Base-by-base conservation (phyloP, 768 basidiomycete genomes). In the Chiua virens region DNA sequence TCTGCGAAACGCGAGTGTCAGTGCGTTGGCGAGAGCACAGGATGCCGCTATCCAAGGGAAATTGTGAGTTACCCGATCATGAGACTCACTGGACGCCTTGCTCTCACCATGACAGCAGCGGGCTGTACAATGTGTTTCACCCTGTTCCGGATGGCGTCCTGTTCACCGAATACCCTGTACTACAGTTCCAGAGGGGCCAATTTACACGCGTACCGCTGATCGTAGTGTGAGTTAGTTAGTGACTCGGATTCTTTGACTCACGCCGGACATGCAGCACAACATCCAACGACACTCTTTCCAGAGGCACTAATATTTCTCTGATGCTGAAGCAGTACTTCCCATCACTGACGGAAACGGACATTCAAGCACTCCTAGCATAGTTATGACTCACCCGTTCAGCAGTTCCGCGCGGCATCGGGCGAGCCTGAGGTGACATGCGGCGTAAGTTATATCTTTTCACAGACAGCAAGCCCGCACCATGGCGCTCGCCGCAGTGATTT, bases 201-300 rank as follows among this genome's bases (percentile, higher is more conserved):
- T 79, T 81, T 48, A 66, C 72, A 1, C 64, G 70, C n/a, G 78
- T 85, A 4, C 78, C 82, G 6, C 60, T 85, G 4, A 78, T 88
- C 28, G 76, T 82, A 28, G 82, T 54, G 84, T 84, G 58, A 18
- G 74, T 63, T 22, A 8, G 34, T 34, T n/a, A 38, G 23, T 34
- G 15, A 17, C 30, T 30, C 30, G 13, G 25, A 20, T 46, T 49
- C 39, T 51, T 20, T 6, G 49, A 50, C 35, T 50, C 49, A 50
- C 18, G 47, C 35, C 8, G 27, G 34, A n/a, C n/a, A n/a, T n/a
- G n/a, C n/a, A n/a, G n/a, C n/a, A 70, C 82, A 0, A 83, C 81
- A 3, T 79, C 81, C 8, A 83, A 87, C 44, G 83, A 86, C 59
- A 81, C 84, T 2, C n/a, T 80, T 30, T 73, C 76, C 4, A 67